phyloP scores from a whole-genome alignment of 2,329 filamentous ascomycete species.

The Parastagonospora nodorum region DNA sequence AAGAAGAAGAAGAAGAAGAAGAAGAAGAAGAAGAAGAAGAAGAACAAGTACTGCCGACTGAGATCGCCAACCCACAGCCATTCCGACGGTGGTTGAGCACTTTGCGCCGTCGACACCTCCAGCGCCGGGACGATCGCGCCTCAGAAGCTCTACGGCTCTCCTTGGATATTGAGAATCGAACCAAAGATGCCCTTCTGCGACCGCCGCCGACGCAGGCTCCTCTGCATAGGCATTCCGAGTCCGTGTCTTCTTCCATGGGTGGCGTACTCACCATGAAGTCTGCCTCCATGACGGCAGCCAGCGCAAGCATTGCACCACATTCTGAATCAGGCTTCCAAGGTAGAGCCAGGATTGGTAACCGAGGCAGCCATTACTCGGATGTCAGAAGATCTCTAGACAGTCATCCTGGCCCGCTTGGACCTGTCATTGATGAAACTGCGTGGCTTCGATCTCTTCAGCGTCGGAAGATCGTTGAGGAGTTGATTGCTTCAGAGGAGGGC shows the following conservation, averaged over 20 bases:
- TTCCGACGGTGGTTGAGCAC: constrained; percentile 78
- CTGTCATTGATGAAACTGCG: constrained; percentile 69
- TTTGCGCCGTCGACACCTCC: constrained; percentile 62
- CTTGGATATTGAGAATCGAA: constrained; percentile 32
- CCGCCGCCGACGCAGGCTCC: constrained; percentile 15
- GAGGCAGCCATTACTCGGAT: constrained; percentile 62
- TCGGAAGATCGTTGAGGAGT: constrained; percentile 79
- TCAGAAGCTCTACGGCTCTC: constrained; percentile 43
- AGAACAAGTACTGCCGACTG: background rate
- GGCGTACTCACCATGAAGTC: constrained; percentile 83
- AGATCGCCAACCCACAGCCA: constrained; percentile 44
- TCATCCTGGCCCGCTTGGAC: constrained; percentile 50
- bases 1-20: background rate
- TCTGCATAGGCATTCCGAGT: constrained; percentile 52
- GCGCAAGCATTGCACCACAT: constrained; percentile 69
- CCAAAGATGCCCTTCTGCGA: constrained; percentile 13
- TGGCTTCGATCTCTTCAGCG: constrained; percentile 74
- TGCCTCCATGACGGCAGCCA: constrained; percentile 76
- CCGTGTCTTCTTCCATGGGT: constrained; percentile 75
- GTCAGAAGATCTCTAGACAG: constrained; percentile 68
- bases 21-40: constrained; percentile 7
- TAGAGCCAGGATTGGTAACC: constrained; percentile 63
- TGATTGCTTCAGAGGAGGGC: constrained; percentile 83
- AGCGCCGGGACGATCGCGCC: constrained; percentile 43
- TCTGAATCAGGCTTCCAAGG: constrained; percentile 63